Evolutionary conservation across 23 red algal genomes (phyloP), one percentile per base, ranked within the genome.

Genomic region (Gracilaria domingensis): DNA sequence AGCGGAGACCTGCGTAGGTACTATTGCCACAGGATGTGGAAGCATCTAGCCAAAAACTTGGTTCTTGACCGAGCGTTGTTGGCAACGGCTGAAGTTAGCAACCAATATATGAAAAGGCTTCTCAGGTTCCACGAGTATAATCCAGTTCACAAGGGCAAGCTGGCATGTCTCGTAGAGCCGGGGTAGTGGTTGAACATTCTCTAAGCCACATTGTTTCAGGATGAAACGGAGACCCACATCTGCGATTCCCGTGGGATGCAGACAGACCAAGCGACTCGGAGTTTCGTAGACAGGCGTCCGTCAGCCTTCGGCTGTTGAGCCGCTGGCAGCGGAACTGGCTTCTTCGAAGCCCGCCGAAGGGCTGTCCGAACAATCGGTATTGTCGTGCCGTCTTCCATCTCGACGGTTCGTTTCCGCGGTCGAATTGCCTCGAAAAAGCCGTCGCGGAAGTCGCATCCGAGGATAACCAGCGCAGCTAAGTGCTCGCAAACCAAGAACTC

Each of bases 391-490:
- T 51, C 33, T 2, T 32, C 61, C 47, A 71, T 0, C 20, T 72
- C 82, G 6, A 86, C 61, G 62, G 23, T 58, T 45, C 44, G 47
- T 7, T 35, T 18, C 25, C 45, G 35, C 2, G 82, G 82, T 21
- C 45, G 37, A 33, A 86, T 86, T 25, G 82, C 61, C 12, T 70
- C 45, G 32, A 86, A 35, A 47, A 51, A 86, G 0, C 45, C 35
- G 28, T 86, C 61, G 61, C 82, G 73, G 30, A 49, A 86, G 29
- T 86, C 82, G 0, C 13, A n/a, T 28, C 82, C 82, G 1, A 72
- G 37, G 2, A 55, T 50, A 1, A 72, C 0, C 12, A 62, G 65
- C 32, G 61, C 35, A 33, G 61, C 61, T 5, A 86, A 67, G 6
- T 12, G 17, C 13, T 86, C 0, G 57, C 82, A 44, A n/a, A 86